These are phyloP conservation scores for Brassica incana DNA, from an alignment of 345 rosid species.

Conservation along the genomic window DNA sequence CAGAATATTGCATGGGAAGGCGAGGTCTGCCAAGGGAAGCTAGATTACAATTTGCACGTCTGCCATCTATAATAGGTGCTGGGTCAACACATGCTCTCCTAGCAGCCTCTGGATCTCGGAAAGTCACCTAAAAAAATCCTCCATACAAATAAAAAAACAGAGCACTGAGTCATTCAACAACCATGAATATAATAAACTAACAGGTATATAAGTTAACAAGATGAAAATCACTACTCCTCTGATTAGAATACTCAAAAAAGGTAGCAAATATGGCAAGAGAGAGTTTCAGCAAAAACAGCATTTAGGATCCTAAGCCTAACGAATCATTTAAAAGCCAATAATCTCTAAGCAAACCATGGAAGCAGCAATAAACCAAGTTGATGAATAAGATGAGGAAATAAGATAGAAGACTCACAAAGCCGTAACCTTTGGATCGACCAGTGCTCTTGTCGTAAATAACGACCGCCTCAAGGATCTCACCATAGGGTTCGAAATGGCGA, in stretches of 20 bases:
- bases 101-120: constrained; percentile 92
- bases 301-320: too few relatives aligned
- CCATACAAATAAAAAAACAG: constrained; percentile 54
- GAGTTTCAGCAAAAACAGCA: constrained; percentile 12
- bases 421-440: constrained; percentile 99
- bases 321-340: too few relatives aligned
- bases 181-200: neutral
- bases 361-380: constrained; percentile 6
- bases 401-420: constrained; percentile 75
- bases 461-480: constrained; percentile 89
- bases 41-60: constrained; percentile 94
- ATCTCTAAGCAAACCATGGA: constrained; percentile 9
- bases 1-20: constrained; percentile 59
- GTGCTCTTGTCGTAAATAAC: constrained; percentile 91
- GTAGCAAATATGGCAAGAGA: neutral
- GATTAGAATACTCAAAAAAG: neutral
- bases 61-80: constrained; percentile 83
- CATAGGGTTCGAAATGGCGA: constrained; percentile 78
- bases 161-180: constrained; percentile 48
- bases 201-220: neutral
- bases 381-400: constrained; percentile 2
- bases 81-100: constrained; percentile 92
- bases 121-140: constrained; percentile 81
- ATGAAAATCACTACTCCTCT: neutral
- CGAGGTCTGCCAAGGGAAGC: constrained; percentile 90